Conservation (phyloP, 2,329 filamentous ascomycete species). For the Fusarium multiceps region DNA sequence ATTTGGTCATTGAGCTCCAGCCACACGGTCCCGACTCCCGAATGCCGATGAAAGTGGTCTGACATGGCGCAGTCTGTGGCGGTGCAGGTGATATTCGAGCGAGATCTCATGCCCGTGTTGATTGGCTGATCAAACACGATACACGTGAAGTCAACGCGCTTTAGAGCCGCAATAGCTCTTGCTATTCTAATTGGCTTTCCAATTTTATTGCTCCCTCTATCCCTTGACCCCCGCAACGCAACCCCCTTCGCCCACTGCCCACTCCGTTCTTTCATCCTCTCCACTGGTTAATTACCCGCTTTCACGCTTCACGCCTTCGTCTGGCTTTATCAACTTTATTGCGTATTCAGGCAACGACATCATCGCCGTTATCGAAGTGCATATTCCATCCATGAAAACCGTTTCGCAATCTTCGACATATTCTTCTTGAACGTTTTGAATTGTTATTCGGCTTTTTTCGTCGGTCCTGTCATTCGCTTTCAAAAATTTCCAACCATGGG, state of each 20-base stretch:
- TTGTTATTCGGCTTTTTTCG: slow-evolving; percentile 1
- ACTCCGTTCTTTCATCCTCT: slow-evolving; percentile 42
- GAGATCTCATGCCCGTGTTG: neutral
- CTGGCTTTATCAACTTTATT: slow-evolving; percentile 32
- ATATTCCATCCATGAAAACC: slow-evolving; percentile 18
- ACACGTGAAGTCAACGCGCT: slow-evolving; percentile 27
- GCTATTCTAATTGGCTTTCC: slow-evolving; percentile 23
- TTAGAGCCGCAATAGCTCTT: slow-evolving; percentile 4
- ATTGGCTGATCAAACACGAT: neutral
- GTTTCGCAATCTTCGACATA: neutral
- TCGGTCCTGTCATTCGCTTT: slow-evolving; percentile 29
- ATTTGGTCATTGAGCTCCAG: slow-evolving; percentile 14
- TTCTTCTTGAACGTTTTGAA: neutral
- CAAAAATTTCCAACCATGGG: slow-evolving; percentile 52
- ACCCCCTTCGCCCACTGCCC: slow-evolving; percentile 33
- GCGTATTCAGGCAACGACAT: slow-evolving; percentile 33
- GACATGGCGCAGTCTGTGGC: slow-evolving; percentile 7
- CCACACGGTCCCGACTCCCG: neutral
- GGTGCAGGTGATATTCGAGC: neutral
- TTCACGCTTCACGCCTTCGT: slow-evolving; percentile 34
- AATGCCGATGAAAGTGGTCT: slow-evolving; percentile 1
- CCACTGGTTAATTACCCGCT: slow-evolving; percentile 38
- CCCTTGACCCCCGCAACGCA: slow-evolving; percentile 19
- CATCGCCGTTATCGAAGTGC: slow-evolving; percentile 1
- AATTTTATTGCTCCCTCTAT: slow-evolving; percentile 10